These are phyloP conservation scores for Phytophthora lateralis DNA, from an alignment of 352 stramenopile species.

Conservation along the genomic window DNA sequence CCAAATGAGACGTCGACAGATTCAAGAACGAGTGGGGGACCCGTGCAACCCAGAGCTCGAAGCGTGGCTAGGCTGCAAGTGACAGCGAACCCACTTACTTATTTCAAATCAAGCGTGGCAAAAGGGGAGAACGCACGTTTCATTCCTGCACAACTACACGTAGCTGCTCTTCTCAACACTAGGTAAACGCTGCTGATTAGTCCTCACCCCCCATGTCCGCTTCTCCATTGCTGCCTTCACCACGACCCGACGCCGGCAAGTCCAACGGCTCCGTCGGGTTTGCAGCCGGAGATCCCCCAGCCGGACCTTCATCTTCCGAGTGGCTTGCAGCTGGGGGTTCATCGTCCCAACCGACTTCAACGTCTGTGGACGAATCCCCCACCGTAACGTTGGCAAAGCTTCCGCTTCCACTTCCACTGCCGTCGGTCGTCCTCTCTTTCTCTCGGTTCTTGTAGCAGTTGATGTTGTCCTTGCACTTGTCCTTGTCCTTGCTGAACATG, in stretches of 20 bases:
- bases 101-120: too few species aligned
- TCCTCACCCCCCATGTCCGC: constrained; percentile 4
- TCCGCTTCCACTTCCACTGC: constrained; percentile 11
- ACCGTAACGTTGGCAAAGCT: constrained; percentile 24
- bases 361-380: constrained; percentile 10
- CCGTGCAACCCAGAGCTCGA: constrained; percentile 31
- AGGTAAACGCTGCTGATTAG: neutral
- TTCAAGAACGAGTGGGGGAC: constrained; percentile 18
- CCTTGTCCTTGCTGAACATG: constrained; percentile 34
- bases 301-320: neutral
- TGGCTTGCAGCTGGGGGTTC: neutral
- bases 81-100: too few species aligned
- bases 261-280: constrained; percentile 5
- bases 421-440: neutral
- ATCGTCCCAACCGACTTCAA: constrained; percentile 3
- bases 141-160: constrained; percentile 13
- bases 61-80: constrained; percentile 6
- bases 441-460: constrained; percentile 20
- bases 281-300: neutral
- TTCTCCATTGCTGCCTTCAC: constrained; percentile 1
- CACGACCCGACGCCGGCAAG: neutral
- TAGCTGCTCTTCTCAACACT: neutral
- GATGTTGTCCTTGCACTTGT: constrained; percentile 25
- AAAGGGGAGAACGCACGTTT: constrained; percentile 1
- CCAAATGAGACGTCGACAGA: constrained; percentile 25